These are phyloP conservation scores for Geranium incanum DNA, from an alignment of 441 rosid species.

Conservation along the genomic window DNA sequence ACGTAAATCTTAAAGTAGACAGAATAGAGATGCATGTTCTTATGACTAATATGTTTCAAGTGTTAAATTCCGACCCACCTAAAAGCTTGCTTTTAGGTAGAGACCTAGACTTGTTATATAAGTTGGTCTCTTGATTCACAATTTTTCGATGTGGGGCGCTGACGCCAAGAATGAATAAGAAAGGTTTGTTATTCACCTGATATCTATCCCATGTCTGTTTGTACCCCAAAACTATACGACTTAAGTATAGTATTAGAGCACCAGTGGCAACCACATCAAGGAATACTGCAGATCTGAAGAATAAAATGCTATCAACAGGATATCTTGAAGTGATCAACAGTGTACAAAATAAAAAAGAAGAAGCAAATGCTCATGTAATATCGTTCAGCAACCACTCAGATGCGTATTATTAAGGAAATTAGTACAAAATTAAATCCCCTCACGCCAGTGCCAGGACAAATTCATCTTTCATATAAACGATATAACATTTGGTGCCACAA, in stretches of 20 bases:
- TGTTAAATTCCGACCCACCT: no score
- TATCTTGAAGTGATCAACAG: neutral
- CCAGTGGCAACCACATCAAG: slow-evolving; percentile 75
- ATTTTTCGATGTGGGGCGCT: no score
- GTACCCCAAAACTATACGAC: slow-evolving; percentile 89
- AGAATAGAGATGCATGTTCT: neutral
- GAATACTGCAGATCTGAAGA: slow-evolving; percentile 68
- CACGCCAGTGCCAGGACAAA: neutral
- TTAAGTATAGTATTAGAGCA: slow-evolving; percentile 70
- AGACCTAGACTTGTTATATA: no score
- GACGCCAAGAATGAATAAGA: no score
- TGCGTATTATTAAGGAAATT: neutral
- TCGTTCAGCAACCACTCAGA: neutral
- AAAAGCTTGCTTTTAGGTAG: no score
- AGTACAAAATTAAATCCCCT: neutral
- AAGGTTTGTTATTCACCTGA: slow-evolving; percentile 49
- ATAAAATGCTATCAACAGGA: neutral
- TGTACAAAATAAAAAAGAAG: neutral
- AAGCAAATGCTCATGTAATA: neutral
- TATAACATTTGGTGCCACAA: neutral
- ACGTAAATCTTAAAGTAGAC: slow-evolving; percentile 5
- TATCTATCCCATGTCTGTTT: slow-evolving; percentile 97
- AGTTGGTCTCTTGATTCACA: no score
- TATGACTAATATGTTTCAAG: neutral
- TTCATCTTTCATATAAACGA: neutral